Evolutionary conservation across 2,329 filamentous ascomycete genomes (phyloP).

Genomic region (Graphilbum fragrans): DNA sequence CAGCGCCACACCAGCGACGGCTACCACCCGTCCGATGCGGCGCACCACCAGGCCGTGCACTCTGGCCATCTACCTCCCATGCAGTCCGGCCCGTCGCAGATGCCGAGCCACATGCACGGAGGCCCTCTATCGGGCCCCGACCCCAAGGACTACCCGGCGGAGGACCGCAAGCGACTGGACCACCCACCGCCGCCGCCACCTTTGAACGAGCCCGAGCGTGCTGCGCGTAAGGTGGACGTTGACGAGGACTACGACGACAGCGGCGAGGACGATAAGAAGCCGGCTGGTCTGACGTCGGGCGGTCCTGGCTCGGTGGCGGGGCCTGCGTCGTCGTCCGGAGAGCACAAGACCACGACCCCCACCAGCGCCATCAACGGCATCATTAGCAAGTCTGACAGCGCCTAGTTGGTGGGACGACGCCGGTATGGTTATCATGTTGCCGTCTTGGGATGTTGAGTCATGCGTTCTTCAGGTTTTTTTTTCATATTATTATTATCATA

Average conservation of each 20-base stretch:
- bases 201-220: constrained; percentile 63
- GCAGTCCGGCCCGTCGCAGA: constrained; percentile 45
- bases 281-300: constrained; percentile 34
- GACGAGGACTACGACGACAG: constrained; percentile 97
- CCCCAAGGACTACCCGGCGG: constrained; percentile 36
- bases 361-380: constrained; percentile 37
- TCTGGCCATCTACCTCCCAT: constrained; percentile 50
- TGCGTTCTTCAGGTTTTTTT: neutral
- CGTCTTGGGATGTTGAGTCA: no score
- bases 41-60: constrained; percentile 65
- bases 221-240: constrained; percentile 89
- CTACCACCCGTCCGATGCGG: constrained; percentile 87
- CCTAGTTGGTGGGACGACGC: no score
- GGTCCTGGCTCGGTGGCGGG: constrained; percentile 15
- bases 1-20: constrained; percentile 62
- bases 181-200: constrained; percentile 32
- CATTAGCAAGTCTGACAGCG: constrained; percentile 29
- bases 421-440: no score
- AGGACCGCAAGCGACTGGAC: constrained; percentile 45
- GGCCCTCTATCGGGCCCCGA: constrained; percentile 29
- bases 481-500: neutral
- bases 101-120: constrained; percentile 40
- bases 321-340: constrained; percentile 30
- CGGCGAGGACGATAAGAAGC: constrained; percentile 70
- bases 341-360: constrained; percentile 40